phyloP scores from a whole-genome alignment of 352 stramenopile genomes.

The Phytophthora ohioensis region DNA sequence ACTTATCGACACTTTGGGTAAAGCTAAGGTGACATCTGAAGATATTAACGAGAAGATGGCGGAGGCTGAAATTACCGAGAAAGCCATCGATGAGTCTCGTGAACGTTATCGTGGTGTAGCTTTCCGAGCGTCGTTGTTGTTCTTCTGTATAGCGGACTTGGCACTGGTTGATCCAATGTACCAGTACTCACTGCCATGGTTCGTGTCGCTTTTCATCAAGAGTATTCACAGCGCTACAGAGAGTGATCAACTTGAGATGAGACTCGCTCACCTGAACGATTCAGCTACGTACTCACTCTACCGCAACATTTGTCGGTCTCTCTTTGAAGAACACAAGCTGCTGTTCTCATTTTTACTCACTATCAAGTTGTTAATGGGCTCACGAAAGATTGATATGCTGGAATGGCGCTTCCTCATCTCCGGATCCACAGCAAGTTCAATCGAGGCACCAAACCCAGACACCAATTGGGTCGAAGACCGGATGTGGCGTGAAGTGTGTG shows the following conservation, averaged over 20 bases:
- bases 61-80: constrained; percentile 93
- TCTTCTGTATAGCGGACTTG: constrained; percentile 94
- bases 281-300: constrained; percentile 95
- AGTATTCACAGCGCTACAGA: constrained; percentile 86
- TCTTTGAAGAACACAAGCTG: constrained; percentile 96
- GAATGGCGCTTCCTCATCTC: constrained; percentile 96
- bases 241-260: constrained; percentile 85
- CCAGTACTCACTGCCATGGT: constrained; percentile 96
- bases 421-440: constrained; percentile 65
- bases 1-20: constrained; percentile 92
- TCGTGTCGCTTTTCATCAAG: constrained; percentile 92
- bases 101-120: constrained; percentile 92
- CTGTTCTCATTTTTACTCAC: constrained; percentile 94
- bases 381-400: constrained; percentile 82
- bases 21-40: constrained; percentile 92
- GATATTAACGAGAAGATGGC: constrained; percentile 95
- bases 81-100: constrained; percentile 90
- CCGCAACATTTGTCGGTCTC: constrained; percentile 93
- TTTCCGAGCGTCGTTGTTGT: constrained; percentile 90
- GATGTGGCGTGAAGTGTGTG: constrained; percentile 83
- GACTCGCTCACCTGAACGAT: constrained; percentile 91
- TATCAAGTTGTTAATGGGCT: constrained; percentile 86
- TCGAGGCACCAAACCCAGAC: constrained; percentile 86
- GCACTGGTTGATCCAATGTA: constrained; percentile 94
- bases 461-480: constrained; percentile 73